Evolutionary conservation across 78 protist genomes (phyloP).

Genomic region (Dictyostelium intermedium): DNA sequence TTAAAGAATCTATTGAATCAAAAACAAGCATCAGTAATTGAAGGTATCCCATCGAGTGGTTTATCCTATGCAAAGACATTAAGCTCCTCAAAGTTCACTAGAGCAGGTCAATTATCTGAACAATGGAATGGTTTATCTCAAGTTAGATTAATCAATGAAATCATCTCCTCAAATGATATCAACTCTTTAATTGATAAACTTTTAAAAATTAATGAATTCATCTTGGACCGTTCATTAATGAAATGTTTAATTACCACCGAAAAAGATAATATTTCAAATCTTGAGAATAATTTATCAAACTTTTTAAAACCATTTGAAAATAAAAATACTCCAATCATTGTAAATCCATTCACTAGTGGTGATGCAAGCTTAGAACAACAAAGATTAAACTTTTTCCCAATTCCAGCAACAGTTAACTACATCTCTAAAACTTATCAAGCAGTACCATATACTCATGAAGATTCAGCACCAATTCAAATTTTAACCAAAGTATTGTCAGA

Average conservation of each 20-base stretch:
- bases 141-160: conserved; percentile 32
- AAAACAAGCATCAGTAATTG: conserved; percentile 43
- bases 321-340: neutral
- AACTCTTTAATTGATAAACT: neutral
- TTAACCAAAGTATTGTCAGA: conserved; percentile 50
- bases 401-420: conserved; percentile 58
- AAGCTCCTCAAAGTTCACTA: neutral
- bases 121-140: conserved; percentile 51
- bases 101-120: conserved; percentile 23
- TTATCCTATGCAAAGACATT: conserved; percentile 34
- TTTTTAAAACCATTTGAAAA: neutral
- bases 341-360: neutral
- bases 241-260: conserved; percentile 36
- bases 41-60: conserved; percentile 51
- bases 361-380: neutral
- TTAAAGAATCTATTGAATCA: conserved; percentile 41
- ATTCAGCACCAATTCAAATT: conserved; percentile 35
- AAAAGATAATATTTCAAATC: neutral
- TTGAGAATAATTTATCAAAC: neutral
- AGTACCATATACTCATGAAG: conserved; percentile 35
- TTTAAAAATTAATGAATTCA: conserved; percentile 13
- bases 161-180: neutral
- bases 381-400: conserved; percentile 4
- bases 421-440: conserved; percentile 16
- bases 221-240: conserved; percentile 26